Percentiles rank a stretch among this genome's conserved stretches.
phyloP scores from a whole-genome alignment of 441 rosid genomes.

The Arabidopsis hybrid region DNA sequence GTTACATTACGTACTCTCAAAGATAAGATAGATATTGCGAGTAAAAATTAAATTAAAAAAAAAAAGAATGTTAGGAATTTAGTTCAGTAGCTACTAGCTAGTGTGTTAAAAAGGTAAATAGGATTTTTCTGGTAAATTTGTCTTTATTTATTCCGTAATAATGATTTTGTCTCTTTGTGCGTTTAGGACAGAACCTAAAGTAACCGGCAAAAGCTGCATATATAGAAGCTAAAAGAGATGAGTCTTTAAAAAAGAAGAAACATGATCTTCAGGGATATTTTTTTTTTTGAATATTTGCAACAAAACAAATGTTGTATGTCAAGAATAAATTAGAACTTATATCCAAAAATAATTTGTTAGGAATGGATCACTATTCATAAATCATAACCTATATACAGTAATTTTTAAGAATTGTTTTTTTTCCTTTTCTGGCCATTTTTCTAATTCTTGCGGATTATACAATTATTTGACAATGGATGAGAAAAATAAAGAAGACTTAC shows the following conservation, averaged over 20 bases:
- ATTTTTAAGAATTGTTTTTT: background rate
- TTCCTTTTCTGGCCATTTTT: background rate
- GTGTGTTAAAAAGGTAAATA: conserved; percentile 15
- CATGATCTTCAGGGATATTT: conserved; percentile 26
- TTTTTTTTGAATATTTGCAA: conserved; percentile 1
- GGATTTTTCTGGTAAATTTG: conserved; percentile 3
- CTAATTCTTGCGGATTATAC: background rate
- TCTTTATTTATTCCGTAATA: conserved; percentile 31
- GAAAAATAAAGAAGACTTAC: conserved; percentile 52
- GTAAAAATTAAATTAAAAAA: background rate
- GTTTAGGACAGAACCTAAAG: conserved; percentile 36
- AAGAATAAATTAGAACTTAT: background rate
- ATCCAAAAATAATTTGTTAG: background rate
- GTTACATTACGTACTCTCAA: conserved; percentile 21
- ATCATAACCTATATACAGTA: background rate
- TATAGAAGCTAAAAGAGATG: conserved; percentile 55
- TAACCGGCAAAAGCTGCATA: conserved; percentile 82
- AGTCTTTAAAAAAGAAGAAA: conserved; percentile 23
- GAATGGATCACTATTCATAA: background rate
- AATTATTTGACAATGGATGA: background rate
- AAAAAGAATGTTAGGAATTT: background rate
- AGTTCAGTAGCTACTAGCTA: background rate
- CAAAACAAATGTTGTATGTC: background rate
- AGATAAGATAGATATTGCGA: background rate
- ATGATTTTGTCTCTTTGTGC: conserved; percentile 43